phyloP scores from a whole-genome alignment of 495 filamentous ascomycete genomes.

The Podospora conica region DNA sequence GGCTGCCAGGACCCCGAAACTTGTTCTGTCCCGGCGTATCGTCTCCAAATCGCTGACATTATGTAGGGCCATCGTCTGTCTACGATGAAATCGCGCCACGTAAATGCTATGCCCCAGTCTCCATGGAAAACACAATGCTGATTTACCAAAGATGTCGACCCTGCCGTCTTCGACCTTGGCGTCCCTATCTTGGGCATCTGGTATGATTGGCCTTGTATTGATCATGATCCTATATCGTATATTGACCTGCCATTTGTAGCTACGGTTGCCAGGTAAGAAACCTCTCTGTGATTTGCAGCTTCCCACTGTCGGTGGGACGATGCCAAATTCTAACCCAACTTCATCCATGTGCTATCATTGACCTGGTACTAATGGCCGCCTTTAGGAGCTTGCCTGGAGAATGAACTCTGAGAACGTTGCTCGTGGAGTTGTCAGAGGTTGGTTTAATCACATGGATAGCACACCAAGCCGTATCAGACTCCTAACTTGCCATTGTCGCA shows the following conservation, averaged over 20 bases:
- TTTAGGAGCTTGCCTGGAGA: constrained; percentile 72
- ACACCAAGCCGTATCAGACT: not conserved
- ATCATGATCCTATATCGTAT: not conserved
- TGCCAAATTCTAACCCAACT: not conserved
- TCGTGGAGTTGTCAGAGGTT: constrained; percentile 57
- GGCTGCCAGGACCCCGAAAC: not conserved
- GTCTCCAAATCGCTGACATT: not conserved
- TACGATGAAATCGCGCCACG: constrained; percentile 69
- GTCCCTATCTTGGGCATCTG: constrained; percentile 54
- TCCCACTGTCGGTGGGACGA: not conserved
- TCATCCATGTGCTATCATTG: not conserved
- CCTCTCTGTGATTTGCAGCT: not conserved
- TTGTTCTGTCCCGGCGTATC: not conserved
- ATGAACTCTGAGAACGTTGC: constrained; percentile 61
- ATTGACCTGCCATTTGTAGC: constrained; percentile 2
- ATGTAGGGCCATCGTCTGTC: constrained; percentile 26
- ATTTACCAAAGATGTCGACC: constrained; percentile 50
- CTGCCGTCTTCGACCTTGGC: constrained; percentile 69
- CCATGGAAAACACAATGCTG: constrained; percentile 2
- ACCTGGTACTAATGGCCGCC: not conserved
- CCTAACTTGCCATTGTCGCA: not conserved
- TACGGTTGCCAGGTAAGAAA: constrained; percentile 15
- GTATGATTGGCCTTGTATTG: constrained; percentile 42
- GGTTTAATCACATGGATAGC: not conserved
- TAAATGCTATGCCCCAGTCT: constrained; percentile 11